phyloP scores from a whole-genome alignment of 2,329 filamentous ascomycete species.

The Beauveria sp. region DNA sequence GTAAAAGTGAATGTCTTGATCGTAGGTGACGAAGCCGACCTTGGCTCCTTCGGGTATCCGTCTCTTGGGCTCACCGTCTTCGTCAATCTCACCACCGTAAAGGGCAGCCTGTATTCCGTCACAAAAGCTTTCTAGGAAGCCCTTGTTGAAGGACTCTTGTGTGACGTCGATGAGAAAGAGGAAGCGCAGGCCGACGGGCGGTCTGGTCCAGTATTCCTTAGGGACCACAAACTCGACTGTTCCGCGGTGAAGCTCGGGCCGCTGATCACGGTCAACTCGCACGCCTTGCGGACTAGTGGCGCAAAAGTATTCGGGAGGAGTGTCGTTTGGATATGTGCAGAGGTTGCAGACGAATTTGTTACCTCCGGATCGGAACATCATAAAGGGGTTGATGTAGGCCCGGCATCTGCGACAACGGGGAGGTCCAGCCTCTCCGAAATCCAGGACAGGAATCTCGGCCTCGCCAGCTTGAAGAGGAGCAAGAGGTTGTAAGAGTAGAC shows the following conservation, averaged over 20 bases:
- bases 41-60: constrained; percentile 71
- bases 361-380: constrained; percentile 90
- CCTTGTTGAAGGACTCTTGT: constrained; percentile 83
- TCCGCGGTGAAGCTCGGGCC: constrained; percentile 81
- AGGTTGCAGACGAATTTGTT: constrained; percentile 98
- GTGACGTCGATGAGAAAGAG: constrained; percentile 91
- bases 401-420: constrained; percentile 88
- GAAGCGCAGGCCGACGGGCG: constrained; percentile 80
- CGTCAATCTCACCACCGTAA: constrained; percentile 60
- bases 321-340: constrained; percentile 95
- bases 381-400: constrained; percentile 97
- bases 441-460: constrained; percentile 78
- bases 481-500: constrained; percentile 81
- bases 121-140: constrained; percentile 83
- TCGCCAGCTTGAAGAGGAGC: constrained; percentile 79
- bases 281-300: constrained; percentile 81
- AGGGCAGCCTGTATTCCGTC: constrained; percentile 79
- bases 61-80: constrained; percentile 44
- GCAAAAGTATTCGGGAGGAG: constrained; percentile 83
- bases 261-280: constrained; percentile 77
- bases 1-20: constrained; percentile 97
- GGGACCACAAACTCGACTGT: constrained; percentile 96
- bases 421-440: constrained; percentile 87
- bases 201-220: constrained; percentile 97
- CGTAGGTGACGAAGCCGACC: constrained; percentile 91